Conservation (phyloP, 2,329 filamentous ascomycete species). For the Periconia macrospinosa region DNA sequence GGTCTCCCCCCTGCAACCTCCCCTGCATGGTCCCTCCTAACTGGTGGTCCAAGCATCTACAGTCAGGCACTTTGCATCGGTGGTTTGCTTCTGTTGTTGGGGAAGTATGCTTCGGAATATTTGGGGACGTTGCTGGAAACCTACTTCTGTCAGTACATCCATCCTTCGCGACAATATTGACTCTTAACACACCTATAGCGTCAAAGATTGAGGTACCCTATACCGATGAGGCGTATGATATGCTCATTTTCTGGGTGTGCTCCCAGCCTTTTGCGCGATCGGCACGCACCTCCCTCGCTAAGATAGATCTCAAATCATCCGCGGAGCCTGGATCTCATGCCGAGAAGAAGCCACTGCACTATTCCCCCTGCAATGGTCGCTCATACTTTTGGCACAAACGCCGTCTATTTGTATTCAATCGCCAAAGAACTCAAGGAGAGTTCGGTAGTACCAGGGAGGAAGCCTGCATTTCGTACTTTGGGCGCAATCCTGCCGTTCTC, state of each 20-base stretch:
- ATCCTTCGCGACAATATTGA: background rate
- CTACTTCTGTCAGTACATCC: slow-evolving; percentile 13
- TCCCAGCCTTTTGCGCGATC: slow-evolving; percentile 8
- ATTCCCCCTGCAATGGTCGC: slow-evolving; percentile 14
- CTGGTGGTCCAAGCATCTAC: slow-evolving; percentile 9
- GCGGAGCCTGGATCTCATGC: background rate
- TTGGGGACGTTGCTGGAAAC: slow-evolving; percentile 10
- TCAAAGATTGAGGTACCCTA: slow-evolving; percentile 13
- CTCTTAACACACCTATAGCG: slow-evolving; percentile 7
- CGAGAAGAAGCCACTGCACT: slow-evolving; percentile 15
- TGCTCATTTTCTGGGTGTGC: slow-evolving; percentile 13
- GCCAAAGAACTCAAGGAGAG: too few species aligned
- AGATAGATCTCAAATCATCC: slow-evolving; percentile 12
- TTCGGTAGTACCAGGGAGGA: too few species aligned
- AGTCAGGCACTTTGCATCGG: slow-evolving; percentile 6
- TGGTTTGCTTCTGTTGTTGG: slow-evolving; percentile 13
- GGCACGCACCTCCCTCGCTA: slow-evolving; percentile 10
- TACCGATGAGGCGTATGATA: slow-evolving; percentile 13
- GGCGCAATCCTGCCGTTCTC: slow-evolving; percentile 11
- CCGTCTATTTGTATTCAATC: too few species aligned
- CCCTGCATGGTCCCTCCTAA: slow-evolving; percentile 6
- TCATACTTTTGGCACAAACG: too few species aligned
- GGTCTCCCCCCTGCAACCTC: slow-evolving; percentile 8
- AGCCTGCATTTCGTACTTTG: slow-evolving; percentile 13
- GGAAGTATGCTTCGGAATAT: slow-evolving; percentile 12